Conservation (phyloP, 805 yeast species). For the Hanseniaspora meyeri region DNA sequence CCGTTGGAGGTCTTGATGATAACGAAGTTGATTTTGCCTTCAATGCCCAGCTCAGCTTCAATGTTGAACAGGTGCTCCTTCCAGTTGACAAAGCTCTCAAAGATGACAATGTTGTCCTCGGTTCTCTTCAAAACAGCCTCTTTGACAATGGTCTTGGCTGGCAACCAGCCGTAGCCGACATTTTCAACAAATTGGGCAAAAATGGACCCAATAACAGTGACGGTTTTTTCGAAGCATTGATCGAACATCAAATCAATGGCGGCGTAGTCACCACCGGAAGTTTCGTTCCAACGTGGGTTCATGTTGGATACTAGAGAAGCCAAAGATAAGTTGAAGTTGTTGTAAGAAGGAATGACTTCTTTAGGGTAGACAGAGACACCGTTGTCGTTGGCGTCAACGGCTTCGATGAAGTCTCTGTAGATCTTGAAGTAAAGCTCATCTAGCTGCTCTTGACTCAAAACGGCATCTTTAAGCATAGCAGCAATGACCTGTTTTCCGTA, state of each 20-base stretch:
- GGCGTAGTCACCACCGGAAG: slow-evolving; percentile 28
- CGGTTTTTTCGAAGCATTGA: slow-evolving; percentile 53
- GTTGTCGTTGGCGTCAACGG: slow-evolving; percentile 91
- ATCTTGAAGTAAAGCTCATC: slow-evolving; percentile 60
- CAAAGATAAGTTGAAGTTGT: slow-evolving; percentile 59
- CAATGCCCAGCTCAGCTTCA: slow-evolving; percentile 47
- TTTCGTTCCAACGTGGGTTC: slow-evolving; percentile 69
- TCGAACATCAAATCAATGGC: slow-evolving; percentile 57
- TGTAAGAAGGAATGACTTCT: slow-evolving; percentile 47
- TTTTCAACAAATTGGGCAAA: slow-evolving; percentile 55
- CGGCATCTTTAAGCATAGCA: slow-evolving; percentile 34
- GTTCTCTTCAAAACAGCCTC: slow-evolving; percentile 51
- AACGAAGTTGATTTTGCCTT: slow-evolving; percentile 57
- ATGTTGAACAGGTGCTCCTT: slow-evolving; percentile 74
- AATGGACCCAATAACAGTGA: slow-evolving; percentile 69
- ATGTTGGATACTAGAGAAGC: slow-evolving; percentile 67
- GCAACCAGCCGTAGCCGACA: slow-evolving; percentile 80
- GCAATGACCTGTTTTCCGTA: slow-evolving; percentile 59
- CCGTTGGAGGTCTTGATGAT: slow-evolving; percentile 63
- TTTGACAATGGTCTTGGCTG: slow-evolving; percentile 68
- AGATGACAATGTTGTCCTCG: slow-evolving; percentile 61
- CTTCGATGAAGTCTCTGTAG: slow-evolving; percentile 79
- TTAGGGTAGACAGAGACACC: slow-evolving; percentile 58
- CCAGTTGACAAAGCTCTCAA: slow-evolving; percentile 84
- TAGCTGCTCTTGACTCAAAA: slow-evolving; percentile 34